Evolutionary conservation across 257 asterid genomes (phyloP).

Genomic region (Nyctanthes arbortristis): DNA sequence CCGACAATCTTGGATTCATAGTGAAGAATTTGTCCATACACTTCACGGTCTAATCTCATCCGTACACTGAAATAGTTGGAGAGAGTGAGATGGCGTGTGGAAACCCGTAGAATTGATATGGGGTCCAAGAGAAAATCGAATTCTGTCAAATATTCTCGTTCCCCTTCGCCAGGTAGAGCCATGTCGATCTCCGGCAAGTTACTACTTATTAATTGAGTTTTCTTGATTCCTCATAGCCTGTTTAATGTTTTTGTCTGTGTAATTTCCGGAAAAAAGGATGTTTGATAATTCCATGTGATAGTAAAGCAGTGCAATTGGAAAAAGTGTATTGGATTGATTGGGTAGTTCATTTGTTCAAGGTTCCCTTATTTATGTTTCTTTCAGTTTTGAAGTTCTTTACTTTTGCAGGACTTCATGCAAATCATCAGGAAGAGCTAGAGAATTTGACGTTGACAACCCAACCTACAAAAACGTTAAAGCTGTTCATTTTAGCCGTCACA

Average conservation of each 20-base stretch:
- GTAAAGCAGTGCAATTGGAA: too few species aligned
- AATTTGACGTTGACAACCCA: conserved; percentile 60
- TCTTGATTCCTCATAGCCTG: too few species aligned
- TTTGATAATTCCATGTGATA: too few species aligned
- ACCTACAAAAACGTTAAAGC: conserved; percentile 66
- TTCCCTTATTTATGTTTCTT: neutral
- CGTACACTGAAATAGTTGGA: neutral
- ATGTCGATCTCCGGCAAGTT: conserved; percentile 52
- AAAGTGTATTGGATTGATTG: too few species aligned
- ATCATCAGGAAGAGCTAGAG: conserved; percentile 65
- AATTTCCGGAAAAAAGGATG: too few species aligned
- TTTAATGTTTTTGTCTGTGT: too few species aligned
- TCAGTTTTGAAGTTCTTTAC: conserved; percentile 18
- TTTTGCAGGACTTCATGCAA: conserved; percentile 57
- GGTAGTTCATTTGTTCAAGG: neutral
- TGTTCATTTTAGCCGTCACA: conserved; percentile 55
- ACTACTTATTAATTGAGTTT: neutral
- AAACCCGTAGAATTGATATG: conserved; percentile 17
- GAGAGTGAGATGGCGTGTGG: conserved; percentile 15
- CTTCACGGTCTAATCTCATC: too few species aligned
- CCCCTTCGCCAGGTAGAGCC: too few species aligned
- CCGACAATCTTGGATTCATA: neutral
- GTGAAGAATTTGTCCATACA: neutral
- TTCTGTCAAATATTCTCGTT: conserved; percentile 19
- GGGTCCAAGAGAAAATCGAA: conserved; percentile 28